A percentile compares a stretch with the other conserved stretches of the same genome.
Evolutionary conservation across 2,329 filamentous ascomycete genomes (phyloP).

Genomic region (Trichoderma gracile): DNA sequence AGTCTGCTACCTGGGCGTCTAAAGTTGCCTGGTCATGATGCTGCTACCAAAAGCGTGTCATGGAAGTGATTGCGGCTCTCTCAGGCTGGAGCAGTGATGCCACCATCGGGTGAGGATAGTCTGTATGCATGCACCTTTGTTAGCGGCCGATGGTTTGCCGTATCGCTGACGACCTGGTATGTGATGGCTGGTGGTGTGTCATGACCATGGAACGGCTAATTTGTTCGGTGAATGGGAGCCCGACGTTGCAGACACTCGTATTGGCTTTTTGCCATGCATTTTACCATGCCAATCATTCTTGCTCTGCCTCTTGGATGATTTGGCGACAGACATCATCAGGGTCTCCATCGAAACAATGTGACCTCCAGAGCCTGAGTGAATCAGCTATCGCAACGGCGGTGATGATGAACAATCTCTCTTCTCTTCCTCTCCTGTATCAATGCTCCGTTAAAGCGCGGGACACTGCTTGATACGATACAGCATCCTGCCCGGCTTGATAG

Average conservation of each 20-base stretch:
- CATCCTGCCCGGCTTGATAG: background rate
- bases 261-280: background rate
- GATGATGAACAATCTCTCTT: no score
- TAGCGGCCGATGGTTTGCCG: no score
- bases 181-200: no score
- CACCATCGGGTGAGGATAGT: no score
- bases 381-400: no score
- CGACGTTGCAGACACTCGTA: background rate
- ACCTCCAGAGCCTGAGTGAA: background rate
- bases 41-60: no score
- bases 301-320: background rate
- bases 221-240: background rate
- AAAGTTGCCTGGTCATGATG: no score
- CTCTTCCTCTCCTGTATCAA: background rate
- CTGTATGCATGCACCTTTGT: no score
- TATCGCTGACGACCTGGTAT: no score
- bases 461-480: background rate
- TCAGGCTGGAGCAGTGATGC: no score
- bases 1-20: no score
- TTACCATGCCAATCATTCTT: background rate
- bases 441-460: background rate
- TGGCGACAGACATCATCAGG: background rate
- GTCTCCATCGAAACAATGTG: background rate
- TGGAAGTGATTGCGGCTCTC: no score
- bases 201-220: background rate